Evolutionary conservation across 1,284 basidiomycete species (phyloP).

Genomic region (Earliella scabrosa): DNA sequence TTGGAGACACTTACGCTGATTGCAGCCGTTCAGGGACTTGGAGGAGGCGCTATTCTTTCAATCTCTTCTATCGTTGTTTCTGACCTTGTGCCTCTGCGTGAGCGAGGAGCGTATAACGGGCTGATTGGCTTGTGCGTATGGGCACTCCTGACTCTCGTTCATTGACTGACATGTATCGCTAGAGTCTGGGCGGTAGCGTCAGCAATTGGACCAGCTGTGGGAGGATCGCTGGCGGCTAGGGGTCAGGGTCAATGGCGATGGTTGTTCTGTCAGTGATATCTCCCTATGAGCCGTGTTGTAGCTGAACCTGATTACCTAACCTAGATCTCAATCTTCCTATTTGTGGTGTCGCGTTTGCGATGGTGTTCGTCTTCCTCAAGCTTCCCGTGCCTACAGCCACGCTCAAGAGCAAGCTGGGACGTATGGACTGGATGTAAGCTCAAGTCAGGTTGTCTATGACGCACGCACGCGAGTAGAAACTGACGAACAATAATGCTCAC

Average conservation of each 20-base stretch:
- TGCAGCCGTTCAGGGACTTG: slow-evolving; percentile 48
- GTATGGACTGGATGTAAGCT: slow-evolving; percentile 43
- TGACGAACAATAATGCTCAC: no score
- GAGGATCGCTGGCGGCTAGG: slow-evolving; percentile 21
- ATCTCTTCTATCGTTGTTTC: slow-evolving; percentile 29
- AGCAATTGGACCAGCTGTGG: slow-evolving; percentile 17
- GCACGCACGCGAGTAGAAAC: no score
- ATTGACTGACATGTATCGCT: not conserved
- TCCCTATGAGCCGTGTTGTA: not conserved
- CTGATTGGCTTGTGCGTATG: not conserved
- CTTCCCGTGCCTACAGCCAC: slow-evolving; percentile 32
- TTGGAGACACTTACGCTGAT: not conserved
- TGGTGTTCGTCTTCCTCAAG: slow-evolving; percentile 24
- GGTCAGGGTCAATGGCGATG: slow-evolving; percentile 27
- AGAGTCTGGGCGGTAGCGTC: slow-evolving; percentile 16
- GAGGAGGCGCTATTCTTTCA: slow-evolving; percentile 48
- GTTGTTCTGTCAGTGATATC: slow-evolving; percentile 24
- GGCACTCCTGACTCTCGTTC: not conserved
- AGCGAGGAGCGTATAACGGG: slow-evolving; percentile 15
- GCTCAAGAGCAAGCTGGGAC: slow-evolving; percentile 31
- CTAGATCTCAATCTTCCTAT: slow-evolving; percentile 26
- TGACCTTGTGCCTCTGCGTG: slow-evolving; percentile 21
- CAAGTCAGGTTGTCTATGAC: not conserved
- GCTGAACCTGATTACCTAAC: not conserved
- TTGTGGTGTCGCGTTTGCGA: slow-evolving; percentile 15